Conservation (phyloP, 2,329 filamentous ascomycete genomes). For the Acrocalymma vagum region DNA sequence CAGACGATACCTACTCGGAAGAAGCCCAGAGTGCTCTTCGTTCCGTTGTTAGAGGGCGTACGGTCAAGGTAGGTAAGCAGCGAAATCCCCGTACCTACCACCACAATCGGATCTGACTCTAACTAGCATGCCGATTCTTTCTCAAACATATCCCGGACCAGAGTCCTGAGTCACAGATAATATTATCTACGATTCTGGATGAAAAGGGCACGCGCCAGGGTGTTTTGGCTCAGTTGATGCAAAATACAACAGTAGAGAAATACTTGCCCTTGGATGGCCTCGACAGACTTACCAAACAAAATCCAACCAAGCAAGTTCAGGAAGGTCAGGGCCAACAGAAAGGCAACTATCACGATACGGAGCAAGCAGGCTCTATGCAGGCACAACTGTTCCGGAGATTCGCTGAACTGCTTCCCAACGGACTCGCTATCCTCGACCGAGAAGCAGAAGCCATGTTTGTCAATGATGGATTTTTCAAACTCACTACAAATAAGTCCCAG, state of each 20-base stretch:
- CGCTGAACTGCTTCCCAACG: slow-evolving; percentile 56
- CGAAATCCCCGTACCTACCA: slow-evolving; percentile 5
- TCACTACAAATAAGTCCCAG: slow-evolving; percentile 52
- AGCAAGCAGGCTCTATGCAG: slow-evolving; percentile 43
- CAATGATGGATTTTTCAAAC: slow-evolving; percentile 55
- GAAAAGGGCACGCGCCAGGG: slow-evolving; percentile 38
- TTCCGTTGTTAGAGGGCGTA: slow-evolving; percentile 43
- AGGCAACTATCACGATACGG: neutral
- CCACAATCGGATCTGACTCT: slow-evolving; percentile 15
- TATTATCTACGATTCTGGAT: slow-evolving; percentile 44
- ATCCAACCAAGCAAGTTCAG: slow-evolving; percentile 19
- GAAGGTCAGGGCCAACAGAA: slow-evolving; percentile 13
- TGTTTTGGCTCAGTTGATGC: slow-evolving; percentile 41
- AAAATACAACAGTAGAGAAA: slow-evolving; percentile 25
- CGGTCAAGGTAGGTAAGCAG: slow-evolving; percentile 49
- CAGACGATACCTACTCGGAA: slow-evolving; percentile 39
- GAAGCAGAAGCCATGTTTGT: slow-evolving; percentile 56
- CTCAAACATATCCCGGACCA: slow-evolving; percentile 21
- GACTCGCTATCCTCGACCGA: slow-evolving; percentile 55
- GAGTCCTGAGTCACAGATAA: slow-evolving; percentile 27
- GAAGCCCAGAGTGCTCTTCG: slow-evolving; percentile 45
- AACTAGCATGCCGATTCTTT: slow-evolving; percentile 35
- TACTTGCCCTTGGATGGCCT: slow-evolving; percentile 37
- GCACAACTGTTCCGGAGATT: slow-evolving; percentile 55
- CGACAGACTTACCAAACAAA: slow-evolving; percentile 22